Evolutionary conservation across 768 basidiomycete genomes (phyloP).

Genomic region (Polyporus arcularius): DNA sequence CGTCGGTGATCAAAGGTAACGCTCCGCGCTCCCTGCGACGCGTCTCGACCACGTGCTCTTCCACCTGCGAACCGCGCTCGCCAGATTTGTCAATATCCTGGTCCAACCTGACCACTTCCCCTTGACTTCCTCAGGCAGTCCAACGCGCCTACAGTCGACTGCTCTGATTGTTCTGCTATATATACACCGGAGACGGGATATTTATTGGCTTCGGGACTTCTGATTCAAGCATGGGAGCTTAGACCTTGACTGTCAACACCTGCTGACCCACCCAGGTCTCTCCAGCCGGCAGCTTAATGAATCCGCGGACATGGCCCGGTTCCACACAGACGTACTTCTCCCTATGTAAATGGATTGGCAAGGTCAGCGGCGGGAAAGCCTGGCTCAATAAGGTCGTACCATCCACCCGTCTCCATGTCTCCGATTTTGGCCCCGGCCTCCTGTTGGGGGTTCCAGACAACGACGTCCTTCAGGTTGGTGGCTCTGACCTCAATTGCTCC

Average conservation of each 20-base stretch:
- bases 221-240: not conserved
- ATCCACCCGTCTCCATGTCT: constrained; percentile 91
- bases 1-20: not conserved
- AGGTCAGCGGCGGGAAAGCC: not conserved
- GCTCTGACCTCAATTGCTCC: constrained; percentile 56
- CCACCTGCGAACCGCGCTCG: not conserved
- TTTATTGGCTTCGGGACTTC: not conserved
- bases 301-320: constrained; percentile 82
- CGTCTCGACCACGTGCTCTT: constrained; percentile 11
- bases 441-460: constrained; percentile 93
- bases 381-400: constrained; percentile 46
- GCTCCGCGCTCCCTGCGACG: not conserved
- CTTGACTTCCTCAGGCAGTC: not conserved
- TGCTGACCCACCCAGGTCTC: constrained; percentile 80
- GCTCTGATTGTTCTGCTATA: not conserved
- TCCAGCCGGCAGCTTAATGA: constrained; percentile 60
- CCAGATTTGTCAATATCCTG: not conserved
- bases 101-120: not conserved
- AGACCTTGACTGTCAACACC: constrained; percentile 45
- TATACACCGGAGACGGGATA: constrained; percentile 6
- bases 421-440: constrained; percentile 69
- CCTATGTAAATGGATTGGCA: constrained; percentile 44
- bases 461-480: constrained; percentile 70
- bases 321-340: constrained; percentile 88
- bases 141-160: not conserved